Base-by-base conservation (phyloP, 106 monocot species). In the Allium cepa region DNA sequence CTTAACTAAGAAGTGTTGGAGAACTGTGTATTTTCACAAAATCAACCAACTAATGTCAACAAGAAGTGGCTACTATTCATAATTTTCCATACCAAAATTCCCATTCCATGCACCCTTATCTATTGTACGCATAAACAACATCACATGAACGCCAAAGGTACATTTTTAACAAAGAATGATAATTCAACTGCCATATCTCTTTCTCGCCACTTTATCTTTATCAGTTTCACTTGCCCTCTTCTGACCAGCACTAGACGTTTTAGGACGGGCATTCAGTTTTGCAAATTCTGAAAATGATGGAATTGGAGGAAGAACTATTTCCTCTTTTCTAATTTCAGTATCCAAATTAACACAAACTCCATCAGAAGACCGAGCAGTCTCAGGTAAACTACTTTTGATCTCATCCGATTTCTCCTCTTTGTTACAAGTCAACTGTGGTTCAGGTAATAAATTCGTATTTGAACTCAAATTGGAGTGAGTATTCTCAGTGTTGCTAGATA, bases 221-320 rank as follows among this genome's bases (percentile, higher is more conserved):
- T 48, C 64, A 49, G 64, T 17, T 18, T 64, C 49, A 47, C 47
- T 9, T 11, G 14, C 12, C 45, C 65, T 73, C 71, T 71, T 71
- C 12, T 18, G 63, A 56, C 11, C 50, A 50, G 17, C 50, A 63
- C 15, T 51, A 64, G 72, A 59, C 11, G 56, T 8, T 7, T 17
- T 26, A 15, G 28, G 12, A 49, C 53, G 50, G 36, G 62, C n/a
- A 60, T 82, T 90, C 72, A 68, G 56, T 18, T 60, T 77, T 62
- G 73, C 67, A 66, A 82, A 91, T 68, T 91, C 81, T 9, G 79
- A 77, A 57, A 87, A 87, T 6, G 81, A 80, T 64, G 87, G 87
- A 15, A 91, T 91, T 14, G 49, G 69, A 49, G 87, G 87, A 70
- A 91, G 87, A 45, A 75, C 72, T 17, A 74, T 66, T 47, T 70